Percentiles rank a stretch among this genome's conserved stretches.
Evolutionary conservation across 2,329 filamentous ascomycete species (phyloP).

Genomic region (Aspergillus sp.): DNA sequence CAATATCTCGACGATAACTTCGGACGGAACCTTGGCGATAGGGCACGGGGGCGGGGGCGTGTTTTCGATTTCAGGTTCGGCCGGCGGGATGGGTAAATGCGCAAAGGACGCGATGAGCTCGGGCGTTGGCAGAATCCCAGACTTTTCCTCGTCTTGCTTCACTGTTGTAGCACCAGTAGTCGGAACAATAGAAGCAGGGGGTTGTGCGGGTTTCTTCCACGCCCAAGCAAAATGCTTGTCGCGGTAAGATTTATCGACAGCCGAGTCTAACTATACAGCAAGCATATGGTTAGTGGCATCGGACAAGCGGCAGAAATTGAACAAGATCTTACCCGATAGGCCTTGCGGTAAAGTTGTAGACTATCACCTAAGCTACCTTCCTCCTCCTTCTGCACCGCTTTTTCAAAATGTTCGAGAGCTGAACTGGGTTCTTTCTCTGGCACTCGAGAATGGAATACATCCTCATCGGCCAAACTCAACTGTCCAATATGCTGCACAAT

Average conservation of each 20-base stretch:
- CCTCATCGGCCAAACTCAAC: conserved; percentile 34
- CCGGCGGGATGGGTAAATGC: conserved; percentile 58
- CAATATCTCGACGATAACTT: conserved; percentile 76
- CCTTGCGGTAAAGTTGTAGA: conserved; percentile 77
- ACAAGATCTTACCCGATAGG: conserved; percentile 62
- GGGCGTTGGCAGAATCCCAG: conserved; percentile 45
- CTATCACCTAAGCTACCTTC: conserved; percentile 85
- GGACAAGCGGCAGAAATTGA: too few relatives aligned
- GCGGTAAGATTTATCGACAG: conserved; percentile 79
- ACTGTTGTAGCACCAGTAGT: conserved; percentile 48
- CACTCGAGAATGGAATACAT: conserved; percentile 28
- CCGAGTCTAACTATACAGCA: conserved; percentile 63
- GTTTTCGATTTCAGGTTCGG: conserved; percentile 63
- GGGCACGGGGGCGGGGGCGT: conserved; percentile 71
- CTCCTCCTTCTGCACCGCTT: conserved; percentile 79
- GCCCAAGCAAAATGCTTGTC: conserved; percentile 80
- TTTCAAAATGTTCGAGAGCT: conserved; percentile 87
- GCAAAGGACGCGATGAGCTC: conserved; percentile 75
- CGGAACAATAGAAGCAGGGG: conserved; percentile 44
- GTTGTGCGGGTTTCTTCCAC: conserved; percentile 41
- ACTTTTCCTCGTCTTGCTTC: conserved; percentile 51
- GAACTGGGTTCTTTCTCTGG: conserved; percentile 54
- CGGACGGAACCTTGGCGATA: conserved; percentile 69
- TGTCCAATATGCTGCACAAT: conserved; percentile 30
- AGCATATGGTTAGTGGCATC: conserved; percentile 13